Conservation (phyloP, 768 basidiomycete species). For the Pleurotus platypus region DNA sequence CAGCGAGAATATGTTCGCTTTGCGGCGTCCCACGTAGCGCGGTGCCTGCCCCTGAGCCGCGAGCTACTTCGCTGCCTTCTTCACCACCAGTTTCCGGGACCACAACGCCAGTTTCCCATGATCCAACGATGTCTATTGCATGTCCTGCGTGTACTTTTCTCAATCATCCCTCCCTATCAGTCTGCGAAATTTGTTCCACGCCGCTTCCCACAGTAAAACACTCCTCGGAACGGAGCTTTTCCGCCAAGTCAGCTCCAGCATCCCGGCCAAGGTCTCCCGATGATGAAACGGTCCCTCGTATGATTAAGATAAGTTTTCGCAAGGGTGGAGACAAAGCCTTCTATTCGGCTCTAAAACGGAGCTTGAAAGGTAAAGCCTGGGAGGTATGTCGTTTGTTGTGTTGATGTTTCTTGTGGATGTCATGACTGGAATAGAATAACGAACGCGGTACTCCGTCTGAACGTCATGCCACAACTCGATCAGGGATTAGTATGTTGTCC, state of each 20-base stretch:
- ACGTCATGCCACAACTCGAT: conserved; percentile 22
- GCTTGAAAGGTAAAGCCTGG: conserved; percentile 74
- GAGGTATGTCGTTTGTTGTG: conserved; percentile 36
- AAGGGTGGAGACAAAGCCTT: conserved; percentile 85
- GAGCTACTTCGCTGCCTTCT: conserved; percentile 34
- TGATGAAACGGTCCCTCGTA: conserved; percentile 27
- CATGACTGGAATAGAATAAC: conserved; percentile 1
- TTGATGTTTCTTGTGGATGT: background rate
- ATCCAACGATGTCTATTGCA: conserved; percentile 40
- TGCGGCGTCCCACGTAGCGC: conserved; percentile 74
- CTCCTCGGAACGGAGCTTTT: conserved; percentile 12
- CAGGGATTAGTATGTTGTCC: conserved; percentile 47
- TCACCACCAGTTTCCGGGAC: conserved; percentile 32
- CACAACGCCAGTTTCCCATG: conserved; percentile 29
- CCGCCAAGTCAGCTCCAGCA: conserved; percentile 58
- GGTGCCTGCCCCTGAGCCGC: conserved; percentile 24
- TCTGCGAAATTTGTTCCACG: conserved; percentile 87
- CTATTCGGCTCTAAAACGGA: conserved; percentile 72
- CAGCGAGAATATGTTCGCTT: conserved; percentile 67
- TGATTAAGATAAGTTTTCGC: conserved; percentile 86
- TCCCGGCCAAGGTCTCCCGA: conserved; percentile 59
- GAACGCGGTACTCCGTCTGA: background rate
- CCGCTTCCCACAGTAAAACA: conserved; percentile 41
- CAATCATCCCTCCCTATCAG: conserved; percentile 69
- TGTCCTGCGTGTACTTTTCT: conserved; percentile 92